Base-by-base conservation (phyloP, 2,329 filamentous ascomycete genomes). In the Hansfordia pulvinata region DNA sequence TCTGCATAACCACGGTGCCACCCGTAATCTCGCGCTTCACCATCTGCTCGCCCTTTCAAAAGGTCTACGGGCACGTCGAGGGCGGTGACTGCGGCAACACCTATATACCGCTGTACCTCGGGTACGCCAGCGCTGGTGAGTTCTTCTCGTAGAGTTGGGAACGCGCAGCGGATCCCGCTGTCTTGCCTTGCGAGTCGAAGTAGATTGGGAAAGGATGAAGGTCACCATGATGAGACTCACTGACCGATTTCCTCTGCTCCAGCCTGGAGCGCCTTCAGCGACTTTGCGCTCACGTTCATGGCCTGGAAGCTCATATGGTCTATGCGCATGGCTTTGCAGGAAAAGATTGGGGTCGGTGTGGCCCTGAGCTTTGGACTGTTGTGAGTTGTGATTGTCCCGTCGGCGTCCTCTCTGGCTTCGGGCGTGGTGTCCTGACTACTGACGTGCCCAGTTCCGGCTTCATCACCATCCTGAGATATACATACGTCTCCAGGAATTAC, bases 301-400 rank as follows among this genome's bases (percentile, higher is more conserved):
- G 23, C 30, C 8, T 32, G 30, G 30, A 26, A 23, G 13, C 17
- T 32, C 10, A 18, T 32, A 3, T 32, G 26, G 30, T 29, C 27
- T 3, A 20, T 32, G 27, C 11, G 13, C 6, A 32, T 32, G 30
- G 16, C 27, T 16, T 16, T 8, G 11, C 19, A 23, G 2, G 30
- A 32, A 14, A 32, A 32, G 30, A 16, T 32, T 13, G 30, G 27
- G 5, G 22, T 23, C n/a, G 27, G 15, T 4, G 13, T 32, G 17
- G 30, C 30, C 2, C 17, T 32, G 23, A 32, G 30, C 14, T 20
- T 32, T n/a, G 30, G 30, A 8, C 8, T 29, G 11, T 13, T 32
- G 28, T 30, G 19, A 23, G 17, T 25, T 18, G 4, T 10, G 10
- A 9, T 19, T 13, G 18, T n/a, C 9, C n/a, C n/a, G n/a, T n/a